Percentiles rank a stretch among this genome's conserved stretches.
phyloP scores from a whole-genome alignment of 208 protist species.

The Leishmania aethiopica region DNA sequence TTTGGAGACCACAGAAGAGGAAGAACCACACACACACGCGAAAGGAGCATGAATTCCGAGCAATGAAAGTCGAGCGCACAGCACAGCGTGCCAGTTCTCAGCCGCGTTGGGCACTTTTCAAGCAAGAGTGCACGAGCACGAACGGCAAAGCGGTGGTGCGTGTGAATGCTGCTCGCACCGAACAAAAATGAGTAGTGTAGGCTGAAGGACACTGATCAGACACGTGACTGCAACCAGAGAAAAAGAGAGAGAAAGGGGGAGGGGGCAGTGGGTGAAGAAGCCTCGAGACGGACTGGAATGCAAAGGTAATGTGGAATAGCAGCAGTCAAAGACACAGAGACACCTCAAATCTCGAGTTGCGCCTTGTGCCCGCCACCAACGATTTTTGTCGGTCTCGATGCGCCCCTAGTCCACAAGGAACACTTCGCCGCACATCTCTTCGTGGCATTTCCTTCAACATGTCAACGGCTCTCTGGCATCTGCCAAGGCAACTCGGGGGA shows the following conservation, averaged over 20 bases:
- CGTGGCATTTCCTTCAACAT: background rate
- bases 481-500: background rate
- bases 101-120: background rate
- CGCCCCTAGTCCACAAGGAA: background rate
- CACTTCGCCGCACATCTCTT: background rate
- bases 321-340: background rate
- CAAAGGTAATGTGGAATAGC: background rate
- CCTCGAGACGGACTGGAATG: background rate
- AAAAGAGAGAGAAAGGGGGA: background rate
- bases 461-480: background rate
- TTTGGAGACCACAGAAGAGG: no score
- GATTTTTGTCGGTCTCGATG: background rate
- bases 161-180: slow-evolving; percentile 1
- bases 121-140: background rate
- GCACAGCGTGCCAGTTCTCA: background rate
- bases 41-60: background rate
- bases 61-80: background rate
- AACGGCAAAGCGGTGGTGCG: background rate
- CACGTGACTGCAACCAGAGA: background rate
- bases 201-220: background rate
- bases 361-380: background rate
- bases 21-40: no score
- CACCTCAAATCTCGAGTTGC: background rate
- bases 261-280: background rate
- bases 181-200: background rate